Evolutionary conservation across 108 stramenopile genomes (phyloP).

Genomic region (Chaetoceros muelleri): DNA sequence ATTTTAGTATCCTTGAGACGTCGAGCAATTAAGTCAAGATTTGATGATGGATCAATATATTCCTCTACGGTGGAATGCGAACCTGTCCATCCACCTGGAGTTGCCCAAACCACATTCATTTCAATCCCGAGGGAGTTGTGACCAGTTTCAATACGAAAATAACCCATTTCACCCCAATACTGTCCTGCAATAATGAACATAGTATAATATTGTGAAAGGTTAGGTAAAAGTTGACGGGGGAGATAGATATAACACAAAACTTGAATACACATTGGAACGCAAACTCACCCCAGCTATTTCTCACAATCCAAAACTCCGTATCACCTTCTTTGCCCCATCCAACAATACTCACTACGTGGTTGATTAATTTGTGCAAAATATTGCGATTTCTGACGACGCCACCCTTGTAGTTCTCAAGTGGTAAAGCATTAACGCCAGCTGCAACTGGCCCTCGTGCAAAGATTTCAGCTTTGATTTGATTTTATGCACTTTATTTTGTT

Average conservation of each 20-base stretch:
- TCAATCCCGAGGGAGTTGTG: constrained; percentile 71
- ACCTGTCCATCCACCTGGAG: constrained; percentile 58
- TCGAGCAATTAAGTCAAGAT: constrained; percentile 2
- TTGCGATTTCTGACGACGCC: constrained; percentile 47
- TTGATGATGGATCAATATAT: constrained; percentile 29
- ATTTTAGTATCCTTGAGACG: too few relatives aligned
- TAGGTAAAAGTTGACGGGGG: too few relatives aligned
- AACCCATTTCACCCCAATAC: constrained; percentile 61
- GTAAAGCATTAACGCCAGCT: constrained; percentile 84
- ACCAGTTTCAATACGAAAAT: constrained; percentile 45
- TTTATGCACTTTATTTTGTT: constrained; percentile 37
- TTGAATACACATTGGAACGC: too few relatives aligned
- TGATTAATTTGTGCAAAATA: constrained; percentile 22
- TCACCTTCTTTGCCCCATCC: constrained; percentile 68
- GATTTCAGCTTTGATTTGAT: constrained; percentile 85
- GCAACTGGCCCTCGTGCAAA: constrained; percentile 89
- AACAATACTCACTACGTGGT: constrained; percentile 76
- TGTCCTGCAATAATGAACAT: too few relatives aligned
- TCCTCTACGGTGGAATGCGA: constrained; percentile 1
- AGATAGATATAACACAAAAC: too few relatives aligned
- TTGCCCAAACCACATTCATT: constrained; percentile 63
- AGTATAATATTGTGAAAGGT: too few relatives aligned
- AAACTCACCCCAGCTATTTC: constrained; percentile 71
- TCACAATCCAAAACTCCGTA: constrained; percentile 78
- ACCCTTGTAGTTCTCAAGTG: constrained; percentile 42